Base-by-base conservation (phyloP, 306 rosid genomes). In the Prunus mira region DNA sequence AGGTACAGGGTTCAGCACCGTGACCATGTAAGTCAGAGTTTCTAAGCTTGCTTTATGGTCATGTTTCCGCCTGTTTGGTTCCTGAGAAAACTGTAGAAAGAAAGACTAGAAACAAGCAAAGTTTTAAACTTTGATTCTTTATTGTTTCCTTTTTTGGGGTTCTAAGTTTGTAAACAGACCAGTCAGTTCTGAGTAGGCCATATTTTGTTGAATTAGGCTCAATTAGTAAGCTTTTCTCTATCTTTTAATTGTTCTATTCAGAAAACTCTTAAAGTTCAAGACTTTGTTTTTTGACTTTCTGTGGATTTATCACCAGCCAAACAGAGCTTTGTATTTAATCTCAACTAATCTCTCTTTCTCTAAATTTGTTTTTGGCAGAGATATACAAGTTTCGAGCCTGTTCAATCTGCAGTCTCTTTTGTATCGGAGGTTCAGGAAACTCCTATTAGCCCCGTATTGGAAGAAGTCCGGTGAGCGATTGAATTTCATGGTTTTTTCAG, bases 381-480 rank as follows among this genome's bases (percentile, higher is more conserved):
- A 65, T 78, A 81, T 69, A 78, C 74, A 66, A 77, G 85, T 60
- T 61, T 76, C 65, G 79, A 81, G 65, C 71, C 87, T 77, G 80
- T 50, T 20, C 86, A 88, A 76, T 74, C 82, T 46, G 57, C 84
- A 55, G 68, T 86, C 54, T 68, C 87, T 52, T 18, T 57, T 25
- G 74, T 76, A 64, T 81, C 72, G 77, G 87, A 66, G 47, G 79
- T 81, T 74, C 63, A 86, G 78, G 81, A 82, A 76, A 65, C 8
- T 1, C 80, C 69, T 76, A 19, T 27, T 38, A 77, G 14, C 69
- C 71, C 81, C 51, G 73, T 13, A 46, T 60, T 61, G 32, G 77
- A 61, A 24, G 76, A 89, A 86, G 77, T 79, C 57, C 50, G 73
- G 93, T 93, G 65, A 83, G 96, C 72, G 71, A 38, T 81, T 54